A percentile compares a stretch with the other conserved stretches of the same genome.
These are phyloP conservation scores for Hypoxylon sp. DNA, from an alignment of 2,329 filamentous ascomycete species.

Conservation along the genomic window DNA sequence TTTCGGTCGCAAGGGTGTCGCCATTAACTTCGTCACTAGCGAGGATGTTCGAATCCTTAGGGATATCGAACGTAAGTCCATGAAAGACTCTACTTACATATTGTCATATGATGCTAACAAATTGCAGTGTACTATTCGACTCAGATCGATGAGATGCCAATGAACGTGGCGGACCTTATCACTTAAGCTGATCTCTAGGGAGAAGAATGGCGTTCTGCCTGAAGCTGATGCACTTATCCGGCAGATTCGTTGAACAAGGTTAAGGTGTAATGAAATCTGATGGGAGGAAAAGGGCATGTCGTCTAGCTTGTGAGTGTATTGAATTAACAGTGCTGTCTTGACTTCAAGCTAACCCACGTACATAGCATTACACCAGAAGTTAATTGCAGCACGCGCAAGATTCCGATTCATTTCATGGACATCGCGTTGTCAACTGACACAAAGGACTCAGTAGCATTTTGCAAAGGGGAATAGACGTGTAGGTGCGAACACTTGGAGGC, in stretches of 20 bases:
- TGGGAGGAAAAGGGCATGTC: conserved; percentile 54
- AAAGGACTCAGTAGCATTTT: not conserved
- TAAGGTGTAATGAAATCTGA: conserved; percentile 13
- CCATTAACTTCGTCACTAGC: conserved; percentile 99
- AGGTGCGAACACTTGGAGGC: not conserved
- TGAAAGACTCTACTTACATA: not conserved
- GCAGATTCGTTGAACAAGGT: conserved; percentile 17
- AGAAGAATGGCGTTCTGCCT: not conserved
- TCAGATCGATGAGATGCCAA: conserved; percentile 98
- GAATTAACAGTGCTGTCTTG: not conserved
- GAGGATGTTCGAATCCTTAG: conserved; percentile 97
- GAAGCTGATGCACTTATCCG: conserved; percentile 18
- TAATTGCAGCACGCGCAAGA: conserved; percentile 8
- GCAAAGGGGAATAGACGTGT: not conserved
- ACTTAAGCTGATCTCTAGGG: conserved; percentile 53
- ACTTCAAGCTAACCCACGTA: conserved; percentile 20
- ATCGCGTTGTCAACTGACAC: not conserved
- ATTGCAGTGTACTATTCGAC: conserved; percentile 88
- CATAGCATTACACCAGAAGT: conserved; percentile 31
- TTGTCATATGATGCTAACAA: conserved; percentile 12
- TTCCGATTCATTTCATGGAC: not conserved
- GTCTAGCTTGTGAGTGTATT: conserved; percentile 47
- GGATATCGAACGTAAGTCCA: conserved; percentile 87
- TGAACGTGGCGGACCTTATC: conserved; percentile 83
- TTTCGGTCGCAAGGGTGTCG: conserved; percentile 97